Conservation (phyloP, 345 rosid genomes). For the Syzygium oleosum region DNA sequence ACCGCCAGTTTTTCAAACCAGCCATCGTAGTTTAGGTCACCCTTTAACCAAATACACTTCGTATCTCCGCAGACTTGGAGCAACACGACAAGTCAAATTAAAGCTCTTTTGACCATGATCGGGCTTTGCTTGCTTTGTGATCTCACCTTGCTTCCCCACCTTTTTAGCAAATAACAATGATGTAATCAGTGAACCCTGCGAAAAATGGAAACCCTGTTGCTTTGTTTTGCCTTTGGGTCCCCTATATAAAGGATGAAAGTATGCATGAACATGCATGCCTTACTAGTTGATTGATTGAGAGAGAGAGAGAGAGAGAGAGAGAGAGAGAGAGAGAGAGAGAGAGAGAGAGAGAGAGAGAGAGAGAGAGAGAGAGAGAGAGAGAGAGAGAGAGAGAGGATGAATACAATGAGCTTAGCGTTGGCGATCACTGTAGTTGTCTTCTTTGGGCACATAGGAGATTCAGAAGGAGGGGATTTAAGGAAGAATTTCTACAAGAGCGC, state of each 20-base stretch:
- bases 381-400: background rate
- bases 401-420: background rate
- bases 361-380: background rate
- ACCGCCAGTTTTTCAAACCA: background rate
- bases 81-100: background rate
- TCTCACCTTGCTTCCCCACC: background rate
- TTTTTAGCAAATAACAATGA: background rate
- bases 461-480: conserved; percentile 14
- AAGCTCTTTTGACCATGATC: background rate
- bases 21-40: background rate
- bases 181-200: background rate
- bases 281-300: background rate
- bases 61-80: background rate
- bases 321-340: background rate
- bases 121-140: background rate
- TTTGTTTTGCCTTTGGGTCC: background rate
- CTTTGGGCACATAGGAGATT: background rate
- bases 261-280: background rate
- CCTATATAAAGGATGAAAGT: background rate
- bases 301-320: background rate
- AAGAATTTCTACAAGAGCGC: conserved; percentile 21
- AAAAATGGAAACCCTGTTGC: background rate
- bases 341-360: background rate
- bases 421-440: background rate
- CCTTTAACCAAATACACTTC: background rate